Base-by-base conservation (phyloP, 176 grass and related monocot genomes). In the Canna indica region DNA sequence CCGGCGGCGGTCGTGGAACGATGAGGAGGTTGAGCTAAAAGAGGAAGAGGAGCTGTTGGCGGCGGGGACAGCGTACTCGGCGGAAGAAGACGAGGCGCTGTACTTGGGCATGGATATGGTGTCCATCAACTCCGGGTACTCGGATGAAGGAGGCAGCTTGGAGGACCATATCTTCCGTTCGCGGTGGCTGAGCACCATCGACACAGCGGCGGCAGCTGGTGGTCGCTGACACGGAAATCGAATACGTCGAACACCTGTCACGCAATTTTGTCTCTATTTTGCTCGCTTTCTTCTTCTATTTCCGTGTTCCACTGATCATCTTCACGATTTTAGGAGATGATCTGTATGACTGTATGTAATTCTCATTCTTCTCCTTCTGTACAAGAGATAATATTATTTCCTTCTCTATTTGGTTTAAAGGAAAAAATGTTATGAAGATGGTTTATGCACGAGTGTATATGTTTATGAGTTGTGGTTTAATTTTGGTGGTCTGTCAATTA, bases 71-170 rank as follows among this genome's bases (percentile, higher is more conserved):
- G 52, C 24, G 3, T 16, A 25, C 5, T n/a, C 22, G 52, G 7
- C 24, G 18, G 52, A 56, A 24, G 52, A 56, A 7, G 69, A 67
- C 26, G 76, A 61, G 60, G 62, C 38, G 58, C 27, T 56, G 52
- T 47, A 79, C 27, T 57, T 75, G 22, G 83, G 30, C 64, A 33
- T 47, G 53, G 76, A 82, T 5, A 35, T 30, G 14, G 61, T 35
- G 31, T 18, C 15, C 16, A 12, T 35, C 42, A 30, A 10, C 67
- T 48, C 67, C 41, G 67, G 6, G 22, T 70, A 29, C 42, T 31
- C 30, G 33, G 42, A 29, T 5, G 67, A 47, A 22, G 67, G 18
- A 47, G 27, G 25, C 27, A 25, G 25, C 42, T 5, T 48, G 4
- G 44, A 45, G 13, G 67, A 48, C 13, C 44, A 48, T 30, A 32